Evolutionary conservation across 257 asterid species (phyloP).

Genomic region (Solanum ossicruentum): DNA sequence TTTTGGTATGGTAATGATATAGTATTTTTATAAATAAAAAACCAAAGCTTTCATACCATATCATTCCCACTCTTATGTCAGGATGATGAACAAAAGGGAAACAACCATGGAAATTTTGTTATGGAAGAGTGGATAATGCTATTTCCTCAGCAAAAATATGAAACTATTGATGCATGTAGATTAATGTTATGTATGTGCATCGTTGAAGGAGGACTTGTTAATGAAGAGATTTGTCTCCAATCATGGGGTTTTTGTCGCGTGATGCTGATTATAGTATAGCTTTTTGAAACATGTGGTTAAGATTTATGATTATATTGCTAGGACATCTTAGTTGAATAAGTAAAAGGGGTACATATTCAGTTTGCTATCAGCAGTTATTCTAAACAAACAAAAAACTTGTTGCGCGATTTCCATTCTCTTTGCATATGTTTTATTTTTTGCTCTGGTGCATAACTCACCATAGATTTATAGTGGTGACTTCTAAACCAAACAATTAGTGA

Average conservation of each 20-base stretch:
- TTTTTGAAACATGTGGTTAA: not conserved
- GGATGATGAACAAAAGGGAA: not conserved
- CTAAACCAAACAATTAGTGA: not conserved
- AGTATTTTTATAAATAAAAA: not conserved
- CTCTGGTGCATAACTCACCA: not conserved
- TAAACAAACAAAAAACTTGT: not conserved
- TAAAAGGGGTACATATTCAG: not conserved
- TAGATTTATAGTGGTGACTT: not conserved
- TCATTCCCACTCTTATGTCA: not conserved
- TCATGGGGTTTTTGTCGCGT: not conserved
- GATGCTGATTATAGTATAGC: not conserved
- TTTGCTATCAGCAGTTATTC: not conserved
- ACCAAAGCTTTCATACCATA: not conserved
- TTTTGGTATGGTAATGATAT: not conserved
- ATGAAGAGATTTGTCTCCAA: not conserved
- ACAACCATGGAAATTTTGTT: not conserved
- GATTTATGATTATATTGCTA: not conserved
- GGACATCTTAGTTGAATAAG: not conserved
- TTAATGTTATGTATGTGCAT: not conserved
- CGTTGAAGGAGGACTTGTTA: not conserved
- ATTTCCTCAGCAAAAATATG: not conserved
- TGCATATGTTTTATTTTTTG: not conserved
- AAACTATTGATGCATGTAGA: not conserved
- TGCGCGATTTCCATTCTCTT: not conserved
- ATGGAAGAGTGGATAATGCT: not conserved